Conservation (phyloP, 2,329 filamentous ascomycete species). For the Aspergillus aculeatus region DNA sequence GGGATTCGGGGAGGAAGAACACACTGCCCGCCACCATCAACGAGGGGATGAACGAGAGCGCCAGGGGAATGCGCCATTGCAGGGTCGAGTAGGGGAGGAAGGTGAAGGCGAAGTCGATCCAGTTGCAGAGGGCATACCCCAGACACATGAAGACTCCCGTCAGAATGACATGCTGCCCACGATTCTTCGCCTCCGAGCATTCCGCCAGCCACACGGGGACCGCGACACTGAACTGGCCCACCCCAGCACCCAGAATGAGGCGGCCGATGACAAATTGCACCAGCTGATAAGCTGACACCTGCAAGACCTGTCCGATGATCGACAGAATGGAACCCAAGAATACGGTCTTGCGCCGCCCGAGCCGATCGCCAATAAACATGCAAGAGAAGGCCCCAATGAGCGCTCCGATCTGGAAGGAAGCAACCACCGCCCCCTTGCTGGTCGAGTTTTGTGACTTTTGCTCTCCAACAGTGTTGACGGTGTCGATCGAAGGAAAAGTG, state of each 20-base stretch:
- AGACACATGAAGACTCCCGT: conserved; percentile 47
- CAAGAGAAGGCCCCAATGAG: conserved; percentile 23
- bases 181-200: conserved; percentile 48
- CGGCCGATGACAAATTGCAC: conserved; percentile 50
- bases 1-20: conserved; percentile 53
- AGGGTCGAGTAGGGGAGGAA: conserved; percentile 42
- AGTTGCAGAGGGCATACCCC: conserved; percentile 32
- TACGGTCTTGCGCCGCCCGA: conserved; percentile 50
- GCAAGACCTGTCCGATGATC: conserved; percentile 34
- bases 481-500: conserved; percentile 56
- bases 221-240: conserved; percentile 48
- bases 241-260: conserved; percentile 50
- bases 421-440: conserved; percentile 28
- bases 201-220: conserved; percentile 53
- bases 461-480: conserved; percentile 33
- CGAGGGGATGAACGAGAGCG: conserved; percentile 55
- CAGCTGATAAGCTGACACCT: conserved; percentile 45
- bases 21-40: conserved; percentile 49
- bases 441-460: conserved; percentile 22
- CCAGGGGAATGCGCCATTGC: conserved; percentile 55
- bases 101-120: conserved; percentile 52
- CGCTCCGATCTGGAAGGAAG: conserved; percentile 23
- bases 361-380: conserved; percentile 41
- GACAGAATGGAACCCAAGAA: conserved; percentile 42
- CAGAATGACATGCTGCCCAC: conserved; percentile 50